Base-by-base conservation (phyloP, 1,284 basidiomycete genomes). In the Ustilago loliicola region DNA sequence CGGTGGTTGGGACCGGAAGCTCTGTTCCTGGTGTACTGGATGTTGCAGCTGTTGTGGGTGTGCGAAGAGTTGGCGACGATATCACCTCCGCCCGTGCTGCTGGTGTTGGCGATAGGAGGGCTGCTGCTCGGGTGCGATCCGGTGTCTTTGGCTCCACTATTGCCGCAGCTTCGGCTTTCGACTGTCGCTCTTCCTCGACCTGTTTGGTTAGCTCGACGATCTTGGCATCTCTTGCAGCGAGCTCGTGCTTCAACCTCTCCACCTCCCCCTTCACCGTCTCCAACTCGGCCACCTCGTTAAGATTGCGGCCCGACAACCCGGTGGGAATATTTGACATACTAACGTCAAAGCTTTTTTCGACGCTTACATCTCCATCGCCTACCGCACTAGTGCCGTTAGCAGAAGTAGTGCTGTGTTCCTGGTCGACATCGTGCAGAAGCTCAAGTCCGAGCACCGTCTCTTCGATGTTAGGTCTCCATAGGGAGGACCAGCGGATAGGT, bases 281-380 rank as follows among this genome's bases (percentile, higher is more conserved):
- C 8, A 70, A 4, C 30, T 67, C 69, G 5, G 61, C 59, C 1
- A 64, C 19, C 30, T 62, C 56, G 32, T 53, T 30, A 6, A 77
- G 19, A 11, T 51, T 55, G 1, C 56, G 45, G 1, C 57, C 52
- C 15, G 71, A 73, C 10, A 71, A 21, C 0, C 70, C 70, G 3
- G 69, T 72, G 11, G 74, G 69, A 34, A 72, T 77, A 40, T 69
- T 60, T 21, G 70, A 77, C 57, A 72, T 53, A 50, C 69, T 70
- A n/a, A 72, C 66, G 54, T 77, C 74, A 17, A 77, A 77, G 38
- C 61, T 60, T 29, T 66, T 65, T 30, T 72, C 68, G 19, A 62
- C 48, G 36, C 66, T 72, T 13, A n/a, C 23, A 34, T 74, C 60
- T 0, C 1, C 9, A 29, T 50, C 59, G 2, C n/a, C n/a, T n/a